These are phyloP conservation scores for Candida tibetensis DNA, from an alignment of 805 yeast genomes.

Conservation along the genomic window DNA sequence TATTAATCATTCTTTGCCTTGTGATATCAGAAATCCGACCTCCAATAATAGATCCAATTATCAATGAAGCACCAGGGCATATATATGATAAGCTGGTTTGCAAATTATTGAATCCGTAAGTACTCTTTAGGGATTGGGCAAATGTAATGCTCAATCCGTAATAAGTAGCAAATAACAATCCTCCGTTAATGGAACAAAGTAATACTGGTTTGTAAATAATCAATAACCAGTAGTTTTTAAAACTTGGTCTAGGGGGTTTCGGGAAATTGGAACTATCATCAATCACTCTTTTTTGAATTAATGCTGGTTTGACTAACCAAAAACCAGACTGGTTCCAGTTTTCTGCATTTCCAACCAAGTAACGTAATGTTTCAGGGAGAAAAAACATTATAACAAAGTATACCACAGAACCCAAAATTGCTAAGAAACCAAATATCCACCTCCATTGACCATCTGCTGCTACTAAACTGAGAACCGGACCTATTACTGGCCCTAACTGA, in stretches of 20 bases:
- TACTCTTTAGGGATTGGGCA: conserved; percentile 35
- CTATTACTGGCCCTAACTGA: conserved; percentile 38
- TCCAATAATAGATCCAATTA: conserved; percentile 47
- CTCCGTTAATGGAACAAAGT: conserved; percentile 46
- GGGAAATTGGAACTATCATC: conserved; percentile 31
- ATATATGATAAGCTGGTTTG: conserved; percentile 46
- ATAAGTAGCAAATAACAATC: conserved; percentile 52
- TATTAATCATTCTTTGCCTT: conserved; percentile 25
- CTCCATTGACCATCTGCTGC: conserved; percentile 30
- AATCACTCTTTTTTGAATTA: conserved; percentile 22
- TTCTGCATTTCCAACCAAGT: conserved; percentile 37
- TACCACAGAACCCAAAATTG: conserved; percentile 24
- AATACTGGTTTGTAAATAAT: conserved; percentile 43
- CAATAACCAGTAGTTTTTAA: conserved; percentile 34
- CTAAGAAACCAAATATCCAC: conserved; percentile 33
- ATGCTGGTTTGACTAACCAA: conserved; percentile 27
- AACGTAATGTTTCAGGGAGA: conserved; percentile 41
- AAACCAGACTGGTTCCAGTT: conserved; percentile 11
- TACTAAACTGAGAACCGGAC: conserved; percentile 30
- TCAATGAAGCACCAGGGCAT: conserved; percentile 51
- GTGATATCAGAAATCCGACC: conserved; percentile 47
- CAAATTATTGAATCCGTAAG: conserved; percentile 35
- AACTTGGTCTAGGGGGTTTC: conserved; percentile 45
- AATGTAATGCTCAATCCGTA: conserved; percentile 53
- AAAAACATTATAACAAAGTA: conserved; percentile 24